Evolutionary conservation across 169 alveolate species (phyloP).

Genomic region (Eimeria falciformis): DNA sequence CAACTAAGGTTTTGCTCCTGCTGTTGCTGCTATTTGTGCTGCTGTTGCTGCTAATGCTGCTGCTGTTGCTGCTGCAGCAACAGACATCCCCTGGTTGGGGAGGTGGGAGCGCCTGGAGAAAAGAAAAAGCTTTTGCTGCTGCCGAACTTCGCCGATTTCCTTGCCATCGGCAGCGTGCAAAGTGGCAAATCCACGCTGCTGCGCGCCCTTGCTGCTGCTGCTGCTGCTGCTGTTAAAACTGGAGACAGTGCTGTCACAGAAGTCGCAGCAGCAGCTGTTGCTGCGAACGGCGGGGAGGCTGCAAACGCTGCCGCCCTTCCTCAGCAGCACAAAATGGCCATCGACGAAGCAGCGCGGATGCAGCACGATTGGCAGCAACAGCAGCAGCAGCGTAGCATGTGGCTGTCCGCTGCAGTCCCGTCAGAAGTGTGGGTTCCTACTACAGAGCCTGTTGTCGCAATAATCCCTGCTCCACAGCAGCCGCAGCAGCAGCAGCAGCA

Average conservation of each 20-base stretch:
- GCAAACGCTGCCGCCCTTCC: conserved; percentile 8
- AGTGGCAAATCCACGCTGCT: conserved; percentile 73
- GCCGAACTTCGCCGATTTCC: conserved; percentile 41
- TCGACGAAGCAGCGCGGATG: background rate
- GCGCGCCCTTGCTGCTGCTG: conserved; percentile 56
- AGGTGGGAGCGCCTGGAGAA: conserved; percentile 52
- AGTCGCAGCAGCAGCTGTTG: conserved; percentile 17
- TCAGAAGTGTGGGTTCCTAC: conserved; percentile 66
- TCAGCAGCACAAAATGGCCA: background rate
- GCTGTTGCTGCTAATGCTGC: no score
- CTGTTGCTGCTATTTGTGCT: conserved; percentile 14
- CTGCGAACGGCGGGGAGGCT: background rate
- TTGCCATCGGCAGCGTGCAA: conserved; percentile 61
- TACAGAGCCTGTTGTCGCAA: conserved; percentile 33
- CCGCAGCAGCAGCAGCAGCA: background rate
- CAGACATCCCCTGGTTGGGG: conserved; percentile 53
- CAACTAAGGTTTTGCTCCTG: no score
- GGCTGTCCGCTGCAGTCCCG: conserved; percentile 60
- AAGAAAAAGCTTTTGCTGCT: conserved; percentile 60
- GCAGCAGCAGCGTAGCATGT: conserved; percentile 25
- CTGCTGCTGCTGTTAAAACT: conserved; percentile 19
- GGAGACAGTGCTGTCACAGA: background rate
- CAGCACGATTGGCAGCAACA: conserved; percentile 10
- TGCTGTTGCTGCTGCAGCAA: conserved; percentile 33
- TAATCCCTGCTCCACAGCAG: conserved; percentile 26